A percentile compares a stretch with the other conserved stretches of the same genome.
Conservation (phyloP, 225 moss, liverwort and hornwort genomes). For the Antitrichia curtipendula region DNA sequence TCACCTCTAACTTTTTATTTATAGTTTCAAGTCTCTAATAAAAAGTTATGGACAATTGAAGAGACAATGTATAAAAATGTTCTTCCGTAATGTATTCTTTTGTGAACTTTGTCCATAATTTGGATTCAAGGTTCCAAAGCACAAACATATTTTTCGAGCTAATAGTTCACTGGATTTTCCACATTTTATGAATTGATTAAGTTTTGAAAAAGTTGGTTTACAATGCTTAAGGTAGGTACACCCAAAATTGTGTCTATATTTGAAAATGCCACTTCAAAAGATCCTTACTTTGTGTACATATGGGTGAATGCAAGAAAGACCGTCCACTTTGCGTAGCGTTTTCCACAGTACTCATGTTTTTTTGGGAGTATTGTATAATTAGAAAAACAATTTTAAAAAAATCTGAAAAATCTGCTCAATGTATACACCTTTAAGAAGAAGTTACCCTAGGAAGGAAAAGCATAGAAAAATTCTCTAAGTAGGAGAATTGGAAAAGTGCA, state of each 20-base stretch:
- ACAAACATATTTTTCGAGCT: fast-evolving
- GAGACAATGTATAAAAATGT: background rate
- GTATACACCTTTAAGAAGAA: no score
- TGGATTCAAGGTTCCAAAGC: background rate
- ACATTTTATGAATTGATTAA: background rate
- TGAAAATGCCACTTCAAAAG: background rate
- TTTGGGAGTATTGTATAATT: no score
- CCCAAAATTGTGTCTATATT: background rate
- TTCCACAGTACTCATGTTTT: no score
- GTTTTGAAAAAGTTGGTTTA: background rate
- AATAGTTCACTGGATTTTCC: no score
- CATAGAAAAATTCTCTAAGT: no score
- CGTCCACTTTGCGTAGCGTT: no score
- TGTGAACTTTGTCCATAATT: background rate
- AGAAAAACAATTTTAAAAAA: no score
- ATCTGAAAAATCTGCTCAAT: no score
- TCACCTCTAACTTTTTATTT: background rate
- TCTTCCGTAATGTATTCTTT: background rate
- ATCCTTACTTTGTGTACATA: fast-evolving
- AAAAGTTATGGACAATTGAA: background rate
- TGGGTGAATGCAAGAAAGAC: no score
- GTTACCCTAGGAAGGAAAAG: no score
- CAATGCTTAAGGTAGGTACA: background rate
- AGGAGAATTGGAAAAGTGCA: no score
- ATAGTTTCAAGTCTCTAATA: background rate